A percentile compares a stretch with the other conserved stretches of the same genome.
These are phyloP conservation scores for Plasmodium gallinaceum DNA, from an alignment of 169 alveolate genomes.

Conservation along the genomic window DNA sequence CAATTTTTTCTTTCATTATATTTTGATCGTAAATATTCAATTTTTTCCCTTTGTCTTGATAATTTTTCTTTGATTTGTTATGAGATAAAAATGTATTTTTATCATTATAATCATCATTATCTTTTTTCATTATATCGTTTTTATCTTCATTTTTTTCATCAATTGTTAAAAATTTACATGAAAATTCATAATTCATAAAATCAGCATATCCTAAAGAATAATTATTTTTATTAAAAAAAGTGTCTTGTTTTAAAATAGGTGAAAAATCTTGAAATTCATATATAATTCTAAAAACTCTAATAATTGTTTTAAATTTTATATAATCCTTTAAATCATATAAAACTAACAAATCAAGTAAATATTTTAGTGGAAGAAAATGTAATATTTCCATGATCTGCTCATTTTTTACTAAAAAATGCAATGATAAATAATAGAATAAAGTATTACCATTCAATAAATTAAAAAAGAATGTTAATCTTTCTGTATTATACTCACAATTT, in stretches of 20 bases:
- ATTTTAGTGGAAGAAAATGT: slow-evolving; percentile 52
- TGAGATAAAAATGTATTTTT: background rate
- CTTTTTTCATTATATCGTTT: background rate
- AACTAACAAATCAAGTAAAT: slow-evolving; percentile 54
- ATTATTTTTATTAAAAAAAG: slow-evolving; percentile 52
- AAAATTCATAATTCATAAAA: slow-evolving; percentile 66
- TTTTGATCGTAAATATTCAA: background rate
- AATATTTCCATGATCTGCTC: slow-evolving; percentile 62
- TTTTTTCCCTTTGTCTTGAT: background rate
- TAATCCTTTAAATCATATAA: slow-evolving; percentile 67
- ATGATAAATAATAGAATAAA: slow-evolving; percentile 57
- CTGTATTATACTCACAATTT: slow-evolving; percentile 48
- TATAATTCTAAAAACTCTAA: slow-evolving; percentile 54
- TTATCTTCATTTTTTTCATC: background rate
- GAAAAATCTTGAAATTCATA: slow-evolving; percentile 72
- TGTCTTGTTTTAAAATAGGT: slow-evolving; percentile 16
- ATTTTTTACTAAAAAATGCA: slow-evolving; percentile 51
- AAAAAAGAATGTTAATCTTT: slow-evolving; percentile 47
- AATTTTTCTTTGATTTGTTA: background rate
- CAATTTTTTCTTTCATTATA: background rate
- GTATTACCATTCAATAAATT: slow-evolving; percentile 67
- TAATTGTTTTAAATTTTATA: slow-evolving; percentile 49
- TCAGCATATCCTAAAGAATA: slow-evolving; percentile 35
- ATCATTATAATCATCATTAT: slow-evolving; percentile 11
- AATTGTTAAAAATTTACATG: slow-evolving; percentile 39